phyloP scores from a whole-genome alignment of 495 filamentous ascomycete species.

The Hypoxylon subgilvum region DNA sequence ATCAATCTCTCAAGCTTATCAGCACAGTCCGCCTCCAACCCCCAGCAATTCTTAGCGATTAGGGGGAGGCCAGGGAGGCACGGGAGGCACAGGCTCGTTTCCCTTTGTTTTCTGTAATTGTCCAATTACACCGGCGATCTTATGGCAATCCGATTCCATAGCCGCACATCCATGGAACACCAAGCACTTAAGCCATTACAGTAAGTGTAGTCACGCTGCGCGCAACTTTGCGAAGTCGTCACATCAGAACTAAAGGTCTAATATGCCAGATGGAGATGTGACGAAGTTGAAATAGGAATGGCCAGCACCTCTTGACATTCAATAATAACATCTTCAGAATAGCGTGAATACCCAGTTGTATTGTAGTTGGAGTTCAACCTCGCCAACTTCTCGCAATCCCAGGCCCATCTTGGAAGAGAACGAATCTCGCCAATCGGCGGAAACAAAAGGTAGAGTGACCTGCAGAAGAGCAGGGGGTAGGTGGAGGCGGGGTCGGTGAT shows the following conservation, averaged over 20 bases:
- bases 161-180: neutral
- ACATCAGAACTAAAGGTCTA: slow-evolving; percentile 7
- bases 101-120: slow-evolving; percentile 9
- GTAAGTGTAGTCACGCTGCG: slow-evolving; percentile 8
- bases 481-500: slow-evolving; percentile 30
- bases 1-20: slow-evolving; percentile 6
- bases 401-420: slow-evolving; percentile 4
- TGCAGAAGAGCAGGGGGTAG: slow-evolving; percentile 31
- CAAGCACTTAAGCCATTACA: neutral
- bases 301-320: slow-evolving; percentile 11
- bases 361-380: slow-evolving; percentile 15
- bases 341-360: neutral
- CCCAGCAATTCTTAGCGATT: neutral
- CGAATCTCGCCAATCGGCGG: slow-evolving; percentile 28
- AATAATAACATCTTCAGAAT: slow-evolving; percentile 17
- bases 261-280: slow-evolving; percentile 24
- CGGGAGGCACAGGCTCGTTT: neutral
- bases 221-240: slow-evolving; percentile 11
- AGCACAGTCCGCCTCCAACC: neutral
- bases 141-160: neutral
- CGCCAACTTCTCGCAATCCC: slow-evolving; percentile 11
- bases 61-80: slow-evolving; percentile 11
- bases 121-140: slow-evolving; percentile 14
- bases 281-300: slow-evolving; percentile 29
- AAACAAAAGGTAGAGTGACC: slow-evolving; percentile 24